These are phyloP conservation scores for Phyllosticta paracitricarpa DNA, from an alignment of 2,329 filamentous ascomycete genomes.

Conservation along the genomic window DNA sequence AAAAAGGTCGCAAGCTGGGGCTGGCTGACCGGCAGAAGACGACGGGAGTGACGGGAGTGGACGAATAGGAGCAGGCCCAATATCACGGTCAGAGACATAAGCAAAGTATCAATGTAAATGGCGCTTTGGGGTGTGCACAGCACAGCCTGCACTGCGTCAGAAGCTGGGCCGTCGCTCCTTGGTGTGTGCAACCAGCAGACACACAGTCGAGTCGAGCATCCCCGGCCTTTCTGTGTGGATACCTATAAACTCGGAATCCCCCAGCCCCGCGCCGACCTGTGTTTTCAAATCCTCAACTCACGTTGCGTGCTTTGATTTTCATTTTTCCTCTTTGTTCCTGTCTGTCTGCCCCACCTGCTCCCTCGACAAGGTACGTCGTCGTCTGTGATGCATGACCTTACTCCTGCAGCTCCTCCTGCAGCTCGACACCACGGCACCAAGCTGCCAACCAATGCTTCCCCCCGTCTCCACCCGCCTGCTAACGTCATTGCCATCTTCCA, in stretches of 20 bases:
- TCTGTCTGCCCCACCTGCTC: neutral
- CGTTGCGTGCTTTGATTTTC: neutral
- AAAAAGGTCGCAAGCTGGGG: neutral
- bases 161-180: neutral
- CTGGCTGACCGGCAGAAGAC: neutral
- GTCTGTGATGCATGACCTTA: neutral
- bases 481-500: neutral
- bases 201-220: neutral
- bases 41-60: no score
- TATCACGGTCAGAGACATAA: neutral
- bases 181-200: no score
- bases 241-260: neutral
- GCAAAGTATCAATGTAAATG: no score
- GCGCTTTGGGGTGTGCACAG: no score
- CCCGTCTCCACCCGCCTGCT: neutral
- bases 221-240: neutral
- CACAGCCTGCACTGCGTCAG: neutral
- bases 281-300: neutral
- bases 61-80: neutral
- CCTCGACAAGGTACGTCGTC: neutral
- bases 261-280: no score
- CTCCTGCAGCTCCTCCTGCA: neutral
- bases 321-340: neutral
- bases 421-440: neutral
- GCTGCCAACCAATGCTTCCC: neutral